Evolutionary conservation across 345 rosid genomes (phyloP), one percentile per base, ranked within the genome.

Genomic region (Citrus trifoliata): DNA sequence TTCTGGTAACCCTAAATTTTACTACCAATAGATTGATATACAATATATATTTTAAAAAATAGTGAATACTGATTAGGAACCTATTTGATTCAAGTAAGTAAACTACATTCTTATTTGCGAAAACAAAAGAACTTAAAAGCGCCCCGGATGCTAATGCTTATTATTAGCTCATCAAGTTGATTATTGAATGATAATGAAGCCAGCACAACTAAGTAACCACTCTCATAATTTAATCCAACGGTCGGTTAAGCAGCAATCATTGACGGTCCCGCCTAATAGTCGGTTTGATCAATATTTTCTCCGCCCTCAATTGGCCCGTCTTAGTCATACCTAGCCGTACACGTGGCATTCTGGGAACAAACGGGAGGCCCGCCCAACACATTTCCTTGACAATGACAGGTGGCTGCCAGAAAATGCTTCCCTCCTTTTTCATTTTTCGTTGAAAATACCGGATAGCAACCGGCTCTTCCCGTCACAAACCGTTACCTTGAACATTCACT

Each of bases 241-340:
- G 94, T 85, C 92, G 90, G 89, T 83, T 62, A 62, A 61, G 76
- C 53, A 25, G 60, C 82, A 79, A 85, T 80, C 88, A 83, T 75
- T 71, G 32, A 16, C 62, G 81, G 78, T 56, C 76, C 88, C 82
- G 40, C 33, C 16, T 13, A 33, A 71, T 66, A 76, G 88, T 18
- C 85, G 82, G 86, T 78, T 65, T 76, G 51, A 66, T 37, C 30
- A 53, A 66, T 42, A 53, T 25, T 59, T 72, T 78, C 25, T 70
- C 70, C 77, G 19, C 80, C 55, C n/a, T 79, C 67, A 46, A 82
- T 78, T 74, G 61, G 71, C 64, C 76, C 35, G 71, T 63, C 78
- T 5, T 2, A 16, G 67, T 82, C 79, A 79, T 83, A 74, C 81
- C 87, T 6, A 72, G 0, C 74, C 82, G 55, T 82, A 59, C 87